Evolutionary conservation across 1,139 yeast genomes (phyloP).

Genomic region (Kodamaea suecica): DNA sequence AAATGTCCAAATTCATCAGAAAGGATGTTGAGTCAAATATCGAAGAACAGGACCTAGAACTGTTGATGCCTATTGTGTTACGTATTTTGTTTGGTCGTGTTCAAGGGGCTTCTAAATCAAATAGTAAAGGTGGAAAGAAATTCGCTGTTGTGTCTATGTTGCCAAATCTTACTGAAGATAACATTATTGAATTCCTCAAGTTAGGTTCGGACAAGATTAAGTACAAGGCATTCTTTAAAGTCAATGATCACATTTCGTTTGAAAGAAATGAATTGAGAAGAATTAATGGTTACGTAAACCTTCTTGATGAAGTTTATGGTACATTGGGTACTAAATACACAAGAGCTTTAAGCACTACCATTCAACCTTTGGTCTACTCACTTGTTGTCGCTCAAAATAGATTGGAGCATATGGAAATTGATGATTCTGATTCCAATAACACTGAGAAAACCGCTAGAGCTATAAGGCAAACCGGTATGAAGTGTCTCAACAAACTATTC

Average conservation of each 20-base stretch:
- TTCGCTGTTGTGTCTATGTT: constrained; percentile 72
- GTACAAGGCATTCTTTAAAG: constrained; percentile 34
- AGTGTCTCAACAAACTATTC: constrained; percentile 52
- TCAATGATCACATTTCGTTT: constrained; percentile 14
- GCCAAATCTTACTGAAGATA: constrained; percentile 56
- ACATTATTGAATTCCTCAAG: constrained; percentile 56
- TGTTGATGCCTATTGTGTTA: constrained; percentile 68
- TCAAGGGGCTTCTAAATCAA: constrained; percentile 56
- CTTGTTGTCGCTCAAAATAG: constrained; percentile 54
- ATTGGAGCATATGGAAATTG: constrained; percentile 25
- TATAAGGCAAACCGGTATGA: constrained; percentile 61
- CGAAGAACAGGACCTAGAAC: constrained; percentile 56
- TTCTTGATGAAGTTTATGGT: constrained; percentile 60
- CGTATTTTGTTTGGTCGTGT: constrained; percentile 86
- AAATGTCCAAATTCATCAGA: constrained; percentile 61
- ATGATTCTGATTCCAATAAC: constrained; percentile 22
- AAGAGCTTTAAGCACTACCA: constrained; percentile 46
- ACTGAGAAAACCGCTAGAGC: constrained; percentile 47
- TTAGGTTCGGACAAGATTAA: constrained; percentile 61
- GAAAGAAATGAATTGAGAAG: constrained; percentile 41
- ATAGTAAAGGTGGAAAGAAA: constrained; percentile 70
- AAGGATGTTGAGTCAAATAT: constrained; percentile 50
- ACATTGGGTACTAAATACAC: constrained; percentile 61
- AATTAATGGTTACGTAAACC: constrained; percentile 68
- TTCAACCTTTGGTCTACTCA: constrained; percentile 60